phyloP scores from a whole-genome alignment of 2,329 filamentous ascomycete species.

The Fusarium subglutinans region DNA sequence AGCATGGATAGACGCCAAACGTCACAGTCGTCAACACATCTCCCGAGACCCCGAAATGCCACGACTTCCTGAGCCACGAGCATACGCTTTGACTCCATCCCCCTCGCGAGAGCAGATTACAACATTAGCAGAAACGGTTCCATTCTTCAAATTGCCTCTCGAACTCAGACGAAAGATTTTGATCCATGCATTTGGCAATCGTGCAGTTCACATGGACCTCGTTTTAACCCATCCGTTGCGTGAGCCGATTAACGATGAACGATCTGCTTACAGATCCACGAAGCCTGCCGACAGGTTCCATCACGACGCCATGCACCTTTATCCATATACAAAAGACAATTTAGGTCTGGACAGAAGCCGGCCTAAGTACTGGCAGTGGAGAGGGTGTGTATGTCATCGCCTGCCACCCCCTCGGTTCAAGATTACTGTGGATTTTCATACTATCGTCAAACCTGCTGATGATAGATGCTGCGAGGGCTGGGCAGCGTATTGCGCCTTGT shows the following conservation, averaged over 20 bases:
- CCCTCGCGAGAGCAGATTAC: background rate
- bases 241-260: rapidly evolving
- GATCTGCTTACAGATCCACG: background rate
- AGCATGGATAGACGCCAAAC: background rate
- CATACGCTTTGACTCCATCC: background rate
- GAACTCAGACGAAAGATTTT: background rate
- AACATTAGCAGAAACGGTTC: rapidly evolving
- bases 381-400: conserved; percentile 10
- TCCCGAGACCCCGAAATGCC: background rate
- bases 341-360: background rate
- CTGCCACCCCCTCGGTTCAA: rapidly evolving
- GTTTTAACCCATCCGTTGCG: background rate
- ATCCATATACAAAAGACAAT: rapidly evolving
- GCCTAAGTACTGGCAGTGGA: conserved; percentile 2
- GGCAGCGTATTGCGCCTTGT: background rate
- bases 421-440: rapidly evolving
- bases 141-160: rapidly evolving
- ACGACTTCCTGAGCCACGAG: background rate
- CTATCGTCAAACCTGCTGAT: background rate
- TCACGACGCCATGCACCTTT: rapidly evolving
- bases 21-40: rapidly evolving
- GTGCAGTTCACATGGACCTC: background rate
- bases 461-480: background rate
- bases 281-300: background rate
- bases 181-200: background rate